phyloP scores from a whole-genome alignment of 2,329 filamentous ascomycete genomes.

The Penicillium aurantiogriseum region DNA sequence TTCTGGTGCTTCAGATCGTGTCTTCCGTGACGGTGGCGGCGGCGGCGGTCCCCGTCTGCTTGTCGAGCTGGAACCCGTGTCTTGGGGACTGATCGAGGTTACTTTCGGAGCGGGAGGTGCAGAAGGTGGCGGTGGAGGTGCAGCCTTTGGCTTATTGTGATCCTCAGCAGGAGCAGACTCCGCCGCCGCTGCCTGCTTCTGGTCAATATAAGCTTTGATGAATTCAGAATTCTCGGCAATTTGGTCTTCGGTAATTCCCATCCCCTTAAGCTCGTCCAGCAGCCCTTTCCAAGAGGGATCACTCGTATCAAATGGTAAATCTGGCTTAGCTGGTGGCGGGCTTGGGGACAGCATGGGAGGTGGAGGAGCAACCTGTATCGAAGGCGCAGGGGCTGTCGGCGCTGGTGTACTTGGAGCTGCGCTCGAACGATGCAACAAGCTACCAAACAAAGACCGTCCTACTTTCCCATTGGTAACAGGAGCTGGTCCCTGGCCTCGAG shows the following conservation, averaged over 20 bases:
- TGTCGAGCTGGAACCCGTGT: constrained; percentile 55
- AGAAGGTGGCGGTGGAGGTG: constrained; percentile 61
- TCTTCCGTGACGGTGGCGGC: constrained; percentile 53
- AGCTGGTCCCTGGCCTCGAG: constrained; percentile 49
- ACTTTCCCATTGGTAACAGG: constrained; percentile 46
- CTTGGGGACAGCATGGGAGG: constrained; percentile 28
- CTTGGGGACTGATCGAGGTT: constrained; percentile 57
- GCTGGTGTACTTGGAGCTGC: constrained; percentile 37
- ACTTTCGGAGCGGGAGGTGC: constrained; percentile 49
- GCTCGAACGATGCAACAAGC: constrained; percentile 50
- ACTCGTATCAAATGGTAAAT: constrained; percentile 56
- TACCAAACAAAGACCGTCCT: constrained; percentile 54
- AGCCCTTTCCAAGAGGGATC: constrained; percentile 63
- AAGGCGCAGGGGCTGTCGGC: constrained; percentile 26
- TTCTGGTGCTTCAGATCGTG: constrained; percentile 49
- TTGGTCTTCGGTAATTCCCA: constrained; percentile 68
- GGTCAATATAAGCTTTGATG: constrained; percentile 65
- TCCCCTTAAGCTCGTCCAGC: constrained; percentile 59
- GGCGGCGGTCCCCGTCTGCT: constrained; percentile 60
- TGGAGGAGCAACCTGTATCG: constrained; percentile 35
- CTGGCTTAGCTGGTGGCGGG: constrained; percentile 29
- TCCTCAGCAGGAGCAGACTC: constrained; percentile 45
- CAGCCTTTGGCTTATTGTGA: constrained; percentile 52
- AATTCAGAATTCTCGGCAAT: constrained; percentile 67
- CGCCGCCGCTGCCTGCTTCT: constrained; percentile 56